A percentile compares a stretch with the other conserved stretches of the same genome.
phyloP scores from a whole-genome alignment of 345 rosid genomes.

The Lepidium africanum region DNA sequence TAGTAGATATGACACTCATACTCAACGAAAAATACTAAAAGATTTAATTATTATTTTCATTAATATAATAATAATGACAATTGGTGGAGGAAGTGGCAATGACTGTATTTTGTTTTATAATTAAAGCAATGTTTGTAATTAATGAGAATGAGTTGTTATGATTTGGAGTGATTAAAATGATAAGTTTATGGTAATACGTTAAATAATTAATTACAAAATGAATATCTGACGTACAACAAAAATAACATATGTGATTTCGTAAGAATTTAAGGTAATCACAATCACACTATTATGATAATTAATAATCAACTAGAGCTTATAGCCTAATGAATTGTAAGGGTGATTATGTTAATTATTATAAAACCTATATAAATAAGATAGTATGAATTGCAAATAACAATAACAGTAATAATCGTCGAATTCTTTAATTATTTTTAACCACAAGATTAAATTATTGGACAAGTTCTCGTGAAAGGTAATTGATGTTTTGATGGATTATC shows the following conservation, averaged over 20 bases:
- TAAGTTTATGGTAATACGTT: neutral
- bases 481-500: no score
- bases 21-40: no score
- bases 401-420: neutral
- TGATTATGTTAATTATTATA: neutral
- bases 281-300: neutral
- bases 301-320: neutral
- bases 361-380: neutral
- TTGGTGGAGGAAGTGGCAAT: conserved; percentile 1
- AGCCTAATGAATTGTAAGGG: neutral
- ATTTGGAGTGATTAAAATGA: conserved; percentile 13
- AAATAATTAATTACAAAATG: neutral
- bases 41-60: no score
- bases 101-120: conserved; percentile 6
- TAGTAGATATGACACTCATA: no score
- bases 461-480: no score
- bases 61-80: no score
- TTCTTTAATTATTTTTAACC: neutral
- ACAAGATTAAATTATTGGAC: neutral
- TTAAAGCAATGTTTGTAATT: conserved; percentile 5
- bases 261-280: neutral
- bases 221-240: neutral
- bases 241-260: neutral
- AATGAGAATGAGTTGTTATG: conserved; percentile 8
- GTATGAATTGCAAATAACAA: neutral